A percentile compares a stretch with the other conserved stretches of the same genome.
Conservation (phyloP, 2,329 filamentous ascomycete genomes). For the Epichloe baconii region DNA sequence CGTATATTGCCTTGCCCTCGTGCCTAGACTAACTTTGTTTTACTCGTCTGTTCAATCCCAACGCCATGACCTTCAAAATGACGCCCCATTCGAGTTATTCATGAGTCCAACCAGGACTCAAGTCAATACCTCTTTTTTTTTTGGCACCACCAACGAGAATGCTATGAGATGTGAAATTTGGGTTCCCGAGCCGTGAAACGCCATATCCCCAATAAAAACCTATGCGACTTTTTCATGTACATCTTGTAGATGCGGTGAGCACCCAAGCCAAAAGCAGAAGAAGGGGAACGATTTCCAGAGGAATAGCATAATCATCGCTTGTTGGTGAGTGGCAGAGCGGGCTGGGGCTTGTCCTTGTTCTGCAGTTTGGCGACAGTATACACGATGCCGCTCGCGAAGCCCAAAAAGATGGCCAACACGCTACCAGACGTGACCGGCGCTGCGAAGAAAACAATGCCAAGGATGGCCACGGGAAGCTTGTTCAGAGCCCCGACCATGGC, state of each 20-base stretch:
- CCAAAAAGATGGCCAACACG: slow-evolving; percentile 79
- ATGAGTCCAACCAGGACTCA: too few relatives aligned
- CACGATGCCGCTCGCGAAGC: slow-evolving; percentile 84
- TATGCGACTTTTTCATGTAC: not conserved
- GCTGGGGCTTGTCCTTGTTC: slow-evolving; percentile 4
- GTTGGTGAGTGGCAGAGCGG: slow-evolving; percentile 2
- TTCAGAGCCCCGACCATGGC: slow-evolving; percentile 97
- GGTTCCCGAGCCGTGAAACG: not conserved
- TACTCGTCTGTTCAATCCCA: too few relatives aligned
- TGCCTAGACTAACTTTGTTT: too few relatives aligned
- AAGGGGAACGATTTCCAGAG: not conserved
- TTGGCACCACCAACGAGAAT: not conserved
- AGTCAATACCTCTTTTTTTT: not conserved
- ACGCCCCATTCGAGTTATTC: not conserved
- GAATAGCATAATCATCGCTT: not conserved
- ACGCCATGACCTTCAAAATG: too few relatives aligned
- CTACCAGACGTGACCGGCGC: slow-evolving; percentile 86
- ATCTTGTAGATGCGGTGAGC: not conserved
- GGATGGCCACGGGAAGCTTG: slow-evolving; percentile 91
- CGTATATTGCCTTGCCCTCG: too few relatives aligned
- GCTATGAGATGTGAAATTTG: not conserved
- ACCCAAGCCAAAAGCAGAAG: not conserved
- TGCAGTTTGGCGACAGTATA: slow-evolving; percentile 40
- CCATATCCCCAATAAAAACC: not conserved
- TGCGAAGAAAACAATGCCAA: slow-evolving; percentile 88